Conservation (phyloP, 2,329 filamentous ascomycete species). For the Stemphylium beticola region DNA sequence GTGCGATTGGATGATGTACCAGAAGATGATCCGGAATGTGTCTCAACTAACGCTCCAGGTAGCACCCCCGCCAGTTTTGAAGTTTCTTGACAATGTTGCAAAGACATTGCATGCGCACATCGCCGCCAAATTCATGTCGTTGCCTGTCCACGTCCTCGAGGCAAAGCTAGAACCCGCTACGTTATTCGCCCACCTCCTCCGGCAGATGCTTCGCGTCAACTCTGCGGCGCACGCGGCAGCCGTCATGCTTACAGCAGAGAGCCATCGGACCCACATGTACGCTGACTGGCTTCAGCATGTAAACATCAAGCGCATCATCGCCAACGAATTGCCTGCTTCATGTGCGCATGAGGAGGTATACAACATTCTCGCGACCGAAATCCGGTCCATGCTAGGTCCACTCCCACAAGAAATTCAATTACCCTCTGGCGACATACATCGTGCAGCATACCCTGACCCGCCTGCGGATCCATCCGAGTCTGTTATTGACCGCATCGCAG, state of each 20-base stretch:
- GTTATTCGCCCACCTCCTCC: conserved; percentile 83
- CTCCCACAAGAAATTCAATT: conserved; percentile 69
- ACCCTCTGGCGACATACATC: conserved; percentile 60
- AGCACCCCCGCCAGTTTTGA: conserved; percentile 83
- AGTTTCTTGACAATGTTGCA: conserved; percentile 86
- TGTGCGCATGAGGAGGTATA: conserved; percentile 63
- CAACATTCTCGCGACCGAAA: conserved; percentile 63
- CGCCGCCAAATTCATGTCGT: conserved; percentile 80
- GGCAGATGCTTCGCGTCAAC: conserved; percentile 89
- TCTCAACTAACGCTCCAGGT: conserved; percentile 89
- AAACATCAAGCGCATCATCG: conserved; percentile 63
- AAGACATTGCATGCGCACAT: conserved; percentile 82
- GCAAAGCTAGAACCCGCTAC: conserved; percentile 89
- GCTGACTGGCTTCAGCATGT: conserved; percentile 78
- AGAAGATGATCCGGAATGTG: conserved; percentile 94
- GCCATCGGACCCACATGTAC: conserved; percentile 95
- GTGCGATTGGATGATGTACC: conserved; percentile 94
- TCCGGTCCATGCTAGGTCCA: conserved; percentile 74
- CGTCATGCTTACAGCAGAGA: conserved; percentile 86
- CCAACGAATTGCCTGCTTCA: conserved; percentile 60
- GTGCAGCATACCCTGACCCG: conserved; percentile 31
- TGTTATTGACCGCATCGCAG: conserved; percentile 79
- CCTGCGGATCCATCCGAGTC: conserved; percentile 49
- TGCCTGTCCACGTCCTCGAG: conserved; percentile 82
- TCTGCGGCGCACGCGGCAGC: conserved; percentile 91